Percentiles rank a stretch among this genome's conserved stretches.
Evolutionary conservation across 1,284 basidiomycete genomes (phyloP).

Genomic region (Fistulinella cinereoalba): DNA sequence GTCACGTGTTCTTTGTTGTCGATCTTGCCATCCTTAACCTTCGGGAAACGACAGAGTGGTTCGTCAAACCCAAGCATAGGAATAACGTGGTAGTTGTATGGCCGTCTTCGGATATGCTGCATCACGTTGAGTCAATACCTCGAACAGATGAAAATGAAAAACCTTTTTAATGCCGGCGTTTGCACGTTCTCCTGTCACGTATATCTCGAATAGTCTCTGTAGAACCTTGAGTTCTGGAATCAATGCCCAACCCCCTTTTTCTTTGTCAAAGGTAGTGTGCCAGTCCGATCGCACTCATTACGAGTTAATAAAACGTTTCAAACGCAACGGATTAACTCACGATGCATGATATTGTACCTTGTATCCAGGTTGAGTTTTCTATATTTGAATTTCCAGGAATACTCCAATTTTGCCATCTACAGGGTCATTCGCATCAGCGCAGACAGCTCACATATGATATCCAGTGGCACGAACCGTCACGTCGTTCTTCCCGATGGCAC

Average conservation of each 20-base stretch:
- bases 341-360: neutral
- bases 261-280: neutral
- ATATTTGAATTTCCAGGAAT: neutral
- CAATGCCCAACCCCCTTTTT: neutral
- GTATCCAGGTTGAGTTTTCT: neutral
- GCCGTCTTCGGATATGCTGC: neutral
- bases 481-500: neutral
- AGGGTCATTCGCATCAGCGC: neutral
- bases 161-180: neutral
- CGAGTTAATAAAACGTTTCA: neutral
- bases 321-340: neutral
- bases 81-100: neutral
- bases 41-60: neutral
- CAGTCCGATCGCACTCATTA: constrained; percentile 1
- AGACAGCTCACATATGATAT: neutral
- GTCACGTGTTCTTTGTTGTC: neutral
- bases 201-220: neutral
- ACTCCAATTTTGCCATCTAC: constrained; percentile 69
- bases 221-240: neutral
- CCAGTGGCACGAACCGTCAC: neutral
- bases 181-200: neutral
- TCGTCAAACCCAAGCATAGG: neutral
- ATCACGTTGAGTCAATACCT: neutral
- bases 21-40: neutral
- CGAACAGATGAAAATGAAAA: neutral